phyloP scores from a whole-genome alignment of 306 rosid genomes.

The Hippophae gyantsensis region DNA sequence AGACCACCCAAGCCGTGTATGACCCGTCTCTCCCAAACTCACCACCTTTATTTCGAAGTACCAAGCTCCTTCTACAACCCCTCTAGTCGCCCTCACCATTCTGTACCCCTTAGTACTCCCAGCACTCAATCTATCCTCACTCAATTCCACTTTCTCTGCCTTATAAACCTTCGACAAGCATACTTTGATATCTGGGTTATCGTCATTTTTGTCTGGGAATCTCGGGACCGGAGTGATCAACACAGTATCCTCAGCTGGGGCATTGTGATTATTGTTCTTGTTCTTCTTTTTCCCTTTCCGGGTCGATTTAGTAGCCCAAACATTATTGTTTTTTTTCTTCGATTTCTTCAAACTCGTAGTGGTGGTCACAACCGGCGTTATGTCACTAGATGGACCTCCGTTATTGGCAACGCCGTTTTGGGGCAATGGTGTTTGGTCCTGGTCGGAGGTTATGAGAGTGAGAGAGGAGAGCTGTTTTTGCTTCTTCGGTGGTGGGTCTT shows the following conservation, averaged over 20 bases:
- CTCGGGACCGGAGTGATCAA: conserved; percentile 75
- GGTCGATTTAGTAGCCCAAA: conserved; percentile 86
- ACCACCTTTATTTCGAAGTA: conserved; percentile 74
- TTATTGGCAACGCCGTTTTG: conserved; percentile 12
- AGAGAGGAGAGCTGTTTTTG: conserved; percentile 72
- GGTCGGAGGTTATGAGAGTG: conserved; percentile 21
- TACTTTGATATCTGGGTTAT: conserved; percentile 54
- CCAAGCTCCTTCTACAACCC: conserved; percentile 88
- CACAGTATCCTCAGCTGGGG: conserved; percentile 56
- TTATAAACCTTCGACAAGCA: conserved; percentile 86
- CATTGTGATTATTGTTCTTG: conserved; percentile 39
- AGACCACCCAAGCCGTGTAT: conserved; percentile 86
- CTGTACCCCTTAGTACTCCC: conserved; percentile 91
- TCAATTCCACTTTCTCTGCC: conserved; percentile 87
- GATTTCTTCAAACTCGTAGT: conserved; percentile 57
- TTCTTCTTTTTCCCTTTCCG: conserved; percentile 83
- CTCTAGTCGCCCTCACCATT: conserved; percentile 92
- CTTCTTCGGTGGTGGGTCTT: conserved; percentile 77
- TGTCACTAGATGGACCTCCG: conserved; percentile 9
- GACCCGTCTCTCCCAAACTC: conserved; percentile 68
- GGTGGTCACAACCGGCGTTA: conserved; percentile 9
- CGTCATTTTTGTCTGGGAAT: conserved; percentile 84
- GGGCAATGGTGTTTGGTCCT: conserved; percentile 25
- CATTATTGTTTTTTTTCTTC: conserved; percentile 84
- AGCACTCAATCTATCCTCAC: conserved; percentile 76